phyloP scores from a whole-genome alignment of 2,329 filamentous ascomycete species.

The Pezicula neosporulosa region DNA sequence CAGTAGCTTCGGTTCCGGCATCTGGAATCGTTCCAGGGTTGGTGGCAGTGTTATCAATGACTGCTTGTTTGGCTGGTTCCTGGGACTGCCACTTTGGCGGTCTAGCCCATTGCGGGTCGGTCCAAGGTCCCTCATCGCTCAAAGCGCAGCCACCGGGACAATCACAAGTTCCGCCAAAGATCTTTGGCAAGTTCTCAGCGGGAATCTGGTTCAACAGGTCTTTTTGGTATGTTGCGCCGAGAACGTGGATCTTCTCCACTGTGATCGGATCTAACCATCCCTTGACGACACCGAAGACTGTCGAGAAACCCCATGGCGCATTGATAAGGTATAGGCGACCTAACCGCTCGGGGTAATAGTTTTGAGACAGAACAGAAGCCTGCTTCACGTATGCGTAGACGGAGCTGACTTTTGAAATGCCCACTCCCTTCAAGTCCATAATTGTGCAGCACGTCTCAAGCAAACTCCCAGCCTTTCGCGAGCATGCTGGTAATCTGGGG shows the following conservation, averaged over 20 bases:
- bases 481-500: slow-evolving; percentile 90
- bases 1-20: slow-evolving; percentile 13
- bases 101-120: slow-evolving; percentile 63
- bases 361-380: slow-evolving; percentile 88
- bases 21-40: slow-evolving; percentile 20
- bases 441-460: slow-evolving; percentile 98
- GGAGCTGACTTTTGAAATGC: slow-evolving; percentile 72
- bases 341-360: slow-evolving; percentile 97
- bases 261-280: slow-evolving; percentile 96
- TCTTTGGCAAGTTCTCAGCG: slow-evolving; percentile 82
- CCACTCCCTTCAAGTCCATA: slow-evolving; percentile 96
- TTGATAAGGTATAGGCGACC: slow-evolving; percentile 98
- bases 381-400: slow-evolving; percentile 87
- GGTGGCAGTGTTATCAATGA: slow-evolving; percentile 32
- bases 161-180: slow-evolving; percentile 79
- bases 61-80: slow-evolving; percentile 28
- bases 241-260: slow-evolving; percentile 90
- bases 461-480: slow-evolving; percentile 82
- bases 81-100: slow-evolving; percentile 62
- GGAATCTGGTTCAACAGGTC: slow-evolving; percentile 84
- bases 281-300: slow-evolving; percentile 83
- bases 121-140: slow-evolving; percentile 91
- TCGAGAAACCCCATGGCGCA: slow-evolving; percentile 90
- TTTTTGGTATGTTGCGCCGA: slow-evolving; percentile 76
- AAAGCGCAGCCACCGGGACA: slow-evolving; percentile 81